phyloP scores from a whole-genome alignment of 441 rosid species.

The Cnidoscolus chayamansa region DNA sequence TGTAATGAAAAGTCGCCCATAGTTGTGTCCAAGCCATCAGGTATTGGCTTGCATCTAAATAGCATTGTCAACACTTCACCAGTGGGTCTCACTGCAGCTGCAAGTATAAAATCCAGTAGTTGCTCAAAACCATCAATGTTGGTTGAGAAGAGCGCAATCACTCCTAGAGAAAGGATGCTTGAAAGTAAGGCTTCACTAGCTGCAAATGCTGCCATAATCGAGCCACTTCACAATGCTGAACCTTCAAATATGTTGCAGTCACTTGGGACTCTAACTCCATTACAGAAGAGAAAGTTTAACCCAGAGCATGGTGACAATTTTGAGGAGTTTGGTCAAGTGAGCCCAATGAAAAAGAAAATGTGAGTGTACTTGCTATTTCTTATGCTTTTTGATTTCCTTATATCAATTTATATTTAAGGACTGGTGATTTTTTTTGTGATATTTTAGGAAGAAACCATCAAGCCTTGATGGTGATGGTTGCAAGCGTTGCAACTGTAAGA shows the following conservation, averaged over 20 bases:
- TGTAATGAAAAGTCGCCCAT: conserved; percentile 27
- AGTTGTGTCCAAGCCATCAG: conserved; percentile 40
- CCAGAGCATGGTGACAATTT: conserved; percentile 36
- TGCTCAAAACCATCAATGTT: conserved; percentile 13
- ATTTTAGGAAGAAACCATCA: conserved; percentile 43
- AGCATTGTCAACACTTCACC: conserved; percentile 37
- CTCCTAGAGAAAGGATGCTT: conserved; percentile 25
- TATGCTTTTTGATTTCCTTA: conserved; percentile 8
- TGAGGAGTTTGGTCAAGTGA: conserved; percentile 37
- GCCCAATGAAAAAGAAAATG: conserved; percentile 47
- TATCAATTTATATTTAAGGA: neutral
- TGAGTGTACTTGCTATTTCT: conserved; percentile 26
- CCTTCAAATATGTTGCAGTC: conserved; percentile 19
- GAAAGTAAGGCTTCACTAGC: conserved; percentile 30
- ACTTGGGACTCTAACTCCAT: conserved; percentile 30
- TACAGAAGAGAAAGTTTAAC: conserved; percentile 30
- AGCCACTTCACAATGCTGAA: conserved; percentile 27
- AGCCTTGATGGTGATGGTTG: conserved; percentile 32
- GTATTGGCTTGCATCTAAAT: conserved; percentile 64
- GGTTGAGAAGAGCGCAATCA: conserved; percentile 26
- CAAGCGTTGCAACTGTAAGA: conserved; percentile 67
- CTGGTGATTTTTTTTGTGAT: conserved; percentile 4
- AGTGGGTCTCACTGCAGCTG: conserved; percentile 24
- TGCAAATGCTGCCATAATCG: conserved; percentile 33
- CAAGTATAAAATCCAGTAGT: conserved; percentile 22